Evolutionary conservation across 225 moss, liverwort and hornwort species (phyloP).

Genomic region (Takakia lepidozioides): DNA sequence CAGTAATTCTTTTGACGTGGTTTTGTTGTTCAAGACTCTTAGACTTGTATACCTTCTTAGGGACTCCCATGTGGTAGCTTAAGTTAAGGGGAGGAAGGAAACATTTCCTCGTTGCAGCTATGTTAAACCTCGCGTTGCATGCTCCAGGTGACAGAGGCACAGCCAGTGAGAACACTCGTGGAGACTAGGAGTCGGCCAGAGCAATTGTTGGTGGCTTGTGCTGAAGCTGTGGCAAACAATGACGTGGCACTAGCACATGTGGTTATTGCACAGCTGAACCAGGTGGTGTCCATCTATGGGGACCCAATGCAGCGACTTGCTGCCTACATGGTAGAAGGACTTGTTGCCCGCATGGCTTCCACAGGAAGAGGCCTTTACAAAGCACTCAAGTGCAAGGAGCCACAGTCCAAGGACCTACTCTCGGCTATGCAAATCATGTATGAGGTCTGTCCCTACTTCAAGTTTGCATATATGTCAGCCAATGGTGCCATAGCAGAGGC

Average conservation of each 20-base stretch:
- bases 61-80: no score
- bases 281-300: constrained; percentile 61
- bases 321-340: constrained; percentile 74
- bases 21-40: neutral
- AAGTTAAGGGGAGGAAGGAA: no score
- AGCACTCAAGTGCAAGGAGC: constrained; percentile 55
- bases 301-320: constrained; percentile 79
- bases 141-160: constrained; percentile 17
- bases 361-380: constrained; percentile 53
- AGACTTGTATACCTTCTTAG: no score
- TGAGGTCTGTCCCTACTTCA: constrained; percentile 69
- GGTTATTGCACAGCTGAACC: constrained; percentile 55
- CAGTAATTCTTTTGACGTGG: neutral
- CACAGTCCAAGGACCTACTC: constrained; percentile 35
- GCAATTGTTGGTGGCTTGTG: constrained; percentile 57
- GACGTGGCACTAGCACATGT: constrained; percentile 43
- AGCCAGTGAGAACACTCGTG: constrained; percentile 5
- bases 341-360: constrained; percentile 58
- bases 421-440: constrained; percentile 69
- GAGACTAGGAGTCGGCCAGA: constrained; percentile 29
- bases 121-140: no score
- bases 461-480: constrained; percentile 70
- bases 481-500: constrained; percentile 68
- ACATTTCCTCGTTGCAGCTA: no score
- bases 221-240: constrained; percentile 56